Base-by-base conservation (phyloP, 345 rosid genomes). In the Gossypioides kirkii region DNA sequence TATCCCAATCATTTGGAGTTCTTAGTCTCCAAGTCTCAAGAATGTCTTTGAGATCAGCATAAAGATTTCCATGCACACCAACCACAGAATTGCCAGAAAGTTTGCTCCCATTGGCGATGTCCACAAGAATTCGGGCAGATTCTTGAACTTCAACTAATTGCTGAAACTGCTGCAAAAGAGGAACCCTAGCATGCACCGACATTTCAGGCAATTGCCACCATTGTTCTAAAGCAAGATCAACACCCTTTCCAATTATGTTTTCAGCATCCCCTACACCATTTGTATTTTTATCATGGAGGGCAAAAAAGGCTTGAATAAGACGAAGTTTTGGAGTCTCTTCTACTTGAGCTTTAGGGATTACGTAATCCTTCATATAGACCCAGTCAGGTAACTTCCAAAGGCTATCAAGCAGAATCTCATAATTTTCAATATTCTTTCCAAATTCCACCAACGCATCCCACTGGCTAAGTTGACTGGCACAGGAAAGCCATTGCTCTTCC, bases 161-260 rank as follows among this genome's bases (percentile, higher is more conserved):
- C 79, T 95, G 99, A 82, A 95, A 95, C 82, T 95, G 97, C 88
- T 91, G 98, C 81, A 95, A 79, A 72, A 95, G 88, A 69, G 98
- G 97, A 87, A 95, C 84, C 86, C 94, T 91, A 32, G 98, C 88
- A 81, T 91, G 99, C 78, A 90, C 93, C 53, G 94, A 92, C 94
- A 95, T 88, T 83, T 95, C 99, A 76, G 99, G 99, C 86, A 95
- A 85, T 85, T 91, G 99, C 97, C 99, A 95, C 98, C 99, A 95
- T 73, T 91, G 94, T 65, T 89, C 96, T 71, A 95, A 80, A 55
- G 98, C 96, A 84, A 91, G 98, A 82, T 95, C 98, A 77, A 95
- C 93, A 45, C 99, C 98, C 82, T 92, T 95, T 28, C 87, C 93
- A 25, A 91, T 91, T 73, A 88, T 89, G 76, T 83, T 95, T 77